These are phyloP conservation scores for Cynara cardunculus DNA, from an alignment of 129 eudicot species.

Conservation along the genomic window DNA sequence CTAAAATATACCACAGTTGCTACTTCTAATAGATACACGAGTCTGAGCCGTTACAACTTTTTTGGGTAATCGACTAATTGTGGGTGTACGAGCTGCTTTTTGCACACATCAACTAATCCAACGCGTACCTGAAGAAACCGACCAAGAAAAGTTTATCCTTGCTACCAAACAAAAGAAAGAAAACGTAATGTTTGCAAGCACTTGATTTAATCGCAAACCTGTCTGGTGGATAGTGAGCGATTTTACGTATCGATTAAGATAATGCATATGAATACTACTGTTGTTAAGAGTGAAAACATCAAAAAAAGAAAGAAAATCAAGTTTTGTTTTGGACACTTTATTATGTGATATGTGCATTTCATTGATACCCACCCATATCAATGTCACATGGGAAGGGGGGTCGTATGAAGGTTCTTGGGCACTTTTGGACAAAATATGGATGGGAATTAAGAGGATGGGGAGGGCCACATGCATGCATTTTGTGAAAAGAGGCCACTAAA, in stretches of 20 bases:
- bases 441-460: conserved; percentile 22
- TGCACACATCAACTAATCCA: too few relatives aligned
- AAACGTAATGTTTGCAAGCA: neutral
- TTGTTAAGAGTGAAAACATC: neutral
- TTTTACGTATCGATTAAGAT: neutral
- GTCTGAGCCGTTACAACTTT: too few relatives aligned
- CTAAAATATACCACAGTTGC: too few relatives aligned
- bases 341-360: conserved; percentile 27
- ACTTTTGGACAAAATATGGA: conserved; percentile 38
- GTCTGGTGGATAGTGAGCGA: neutral
- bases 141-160: neutral
- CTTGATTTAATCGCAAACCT: neutral
- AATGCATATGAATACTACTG: neutral
- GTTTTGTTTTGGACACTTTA: conserved; percentile 14
- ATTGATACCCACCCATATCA: conserved; percentile 21
- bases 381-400: conserved; percentile 38
- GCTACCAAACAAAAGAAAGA: neutral
- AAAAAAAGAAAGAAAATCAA: neutral
- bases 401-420: conserved; percentile 20
- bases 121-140: neutral
- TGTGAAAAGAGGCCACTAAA: conserved; percentile 27
- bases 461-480: conserved; percentile 33
- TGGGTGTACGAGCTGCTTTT: neutral
- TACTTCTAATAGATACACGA: too few relatives aligned
- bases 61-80: too few relatives aligned